Percentiles rank a stretch among this genome's conserved stretches.
Conservation (phyloP, 2,329 filamentous ascomycete genomes). For the Cladophialophora exuberans region DNA sequence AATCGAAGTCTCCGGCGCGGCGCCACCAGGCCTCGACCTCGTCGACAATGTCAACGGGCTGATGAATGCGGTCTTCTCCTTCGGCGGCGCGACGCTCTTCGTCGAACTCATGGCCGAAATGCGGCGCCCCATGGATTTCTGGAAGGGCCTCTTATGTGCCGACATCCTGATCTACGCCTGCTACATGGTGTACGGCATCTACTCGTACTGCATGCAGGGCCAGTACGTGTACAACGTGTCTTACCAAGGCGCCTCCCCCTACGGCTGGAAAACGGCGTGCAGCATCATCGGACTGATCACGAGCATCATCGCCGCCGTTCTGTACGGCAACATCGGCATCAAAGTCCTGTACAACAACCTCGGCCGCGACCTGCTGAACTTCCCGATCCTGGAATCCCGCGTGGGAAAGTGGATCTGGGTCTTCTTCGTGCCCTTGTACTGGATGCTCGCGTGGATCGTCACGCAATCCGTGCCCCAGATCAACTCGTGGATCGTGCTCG, state of each 20-base stretch:
- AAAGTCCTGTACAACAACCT: constrained; percentile 34
- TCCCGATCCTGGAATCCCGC: constrained; percentile 21
- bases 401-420: constrained; percentile 28
- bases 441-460: constrained; percentile 49
- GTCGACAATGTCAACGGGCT: constrained; percentile 54
- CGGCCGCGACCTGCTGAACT: constrained; percentile 24
- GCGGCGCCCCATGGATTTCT: constrained; percentile 53
- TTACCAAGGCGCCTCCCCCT: constrained; percentile 47
- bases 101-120: constrained; percentile 61
- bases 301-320: constrained; percentile 42
- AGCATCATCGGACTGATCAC: constrained; percentile 47
- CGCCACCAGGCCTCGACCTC: constrained; percentile 43
- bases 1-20: constrained; percentile 31
- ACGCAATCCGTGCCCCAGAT: constrained; percentile 50
- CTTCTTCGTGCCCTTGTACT: constrained; percentile 46
- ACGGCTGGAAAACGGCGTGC: constrained; percentile 45
- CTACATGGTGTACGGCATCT: constrained; percentile 54
- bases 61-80: constrained; percentile 60
- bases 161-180: constrained; percentile 53
- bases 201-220: constrained; percentile 53
- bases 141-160: constrained; percentile 51
- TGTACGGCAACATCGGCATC: constrained; percentile 50
- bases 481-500: constrained; percentile 42
- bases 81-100: constrained; percentile 63
- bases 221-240: constrained; percentile 48